Conservation (phyloP, 2,329 filamentous ascomycete genomes). For the Pezicula radicicola region DNA sequence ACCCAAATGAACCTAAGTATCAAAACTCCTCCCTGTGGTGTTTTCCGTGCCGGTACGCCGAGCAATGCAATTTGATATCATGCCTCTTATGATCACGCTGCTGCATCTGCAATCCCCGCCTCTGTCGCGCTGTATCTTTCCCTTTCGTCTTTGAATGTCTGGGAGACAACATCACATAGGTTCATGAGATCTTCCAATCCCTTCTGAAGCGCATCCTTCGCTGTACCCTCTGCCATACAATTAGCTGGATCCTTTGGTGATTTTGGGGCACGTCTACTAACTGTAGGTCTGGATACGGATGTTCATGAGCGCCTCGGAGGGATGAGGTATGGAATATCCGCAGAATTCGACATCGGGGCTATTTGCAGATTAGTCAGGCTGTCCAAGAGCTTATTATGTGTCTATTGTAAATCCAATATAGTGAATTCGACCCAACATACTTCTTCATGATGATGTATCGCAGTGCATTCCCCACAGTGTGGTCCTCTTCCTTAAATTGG, state of each 20-base stretch:
- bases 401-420: not conserved
- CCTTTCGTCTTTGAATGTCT: constrained; percentile 74
- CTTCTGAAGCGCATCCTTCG: constrained; percentile 84
- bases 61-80: constrained; percentile 19
- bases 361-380: constrained; percentile 9
- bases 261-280: constrained; percentile 40
- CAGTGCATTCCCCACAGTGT: constrained; percentile 91
- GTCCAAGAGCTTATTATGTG: not conserved
- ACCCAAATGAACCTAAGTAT: constrained; percentile 20
- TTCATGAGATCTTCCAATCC: constrained; percentile 86
- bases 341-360: constrained; percentile 97
- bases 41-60: constrained; percentile 22
- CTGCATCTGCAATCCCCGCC: constrained; percentile 1
- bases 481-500: constrained; percentile 89
- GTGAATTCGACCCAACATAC: constrained; percentile 46
- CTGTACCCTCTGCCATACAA: constrained; percentile 64
- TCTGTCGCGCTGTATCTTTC: constrained; percentile 51
- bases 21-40: constrained; percentile 13
- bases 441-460: constrained; percentile 99
- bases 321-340: constrained; percentile 96
- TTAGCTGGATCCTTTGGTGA: constrained; percentile 9
- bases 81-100: constrained; percentile 1
- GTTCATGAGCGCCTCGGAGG: constrained; percentile 95
- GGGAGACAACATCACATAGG: constrained; percentile 88
- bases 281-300: constrained; percentile 95